Conservation (phyloP, 805 yeast species). For the Cyberlindnera americana region DNA sequence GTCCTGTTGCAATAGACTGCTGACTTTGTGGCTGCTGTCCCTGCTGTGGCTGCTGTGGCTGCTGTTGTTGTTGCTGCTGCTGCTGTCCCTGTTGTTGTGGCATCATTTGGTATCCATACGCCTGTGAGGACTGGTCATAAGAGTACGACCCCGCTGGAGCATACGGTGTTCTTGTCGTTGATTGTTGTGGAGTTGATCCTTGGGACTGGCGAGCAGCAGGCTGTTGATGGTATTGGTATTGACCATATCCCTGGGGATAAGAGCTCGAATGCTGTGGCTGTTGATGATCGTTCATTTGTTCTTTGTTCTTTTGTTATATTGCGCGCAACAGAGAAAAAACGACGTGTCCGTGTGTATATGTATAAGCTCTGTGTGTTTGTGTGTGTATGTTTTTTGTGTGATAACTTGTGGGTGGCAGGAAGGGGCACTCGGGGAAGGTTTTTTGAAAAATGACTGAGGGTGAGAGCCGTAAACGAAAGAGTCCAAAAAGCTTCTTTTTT, state of each 20-base stretch:
- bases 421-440: too few relatives aligned
- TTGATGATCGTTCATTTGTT: constrained; percentile 7
- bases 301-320: background rate
- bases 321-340: background rate
- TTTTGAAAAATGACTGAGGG: too few relatives aligned
- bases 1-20: constrained; percentile 5
- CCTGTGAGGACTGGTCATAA: constrained; percentile 10
- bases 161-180: constrained; percentile 6
- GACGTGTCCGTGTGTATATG: background rate
- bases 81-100: constrained; percentile 11
- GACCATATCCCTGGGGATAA: constrained; percentile 9
- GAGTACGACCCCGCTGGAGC: constrained; percentile 1
- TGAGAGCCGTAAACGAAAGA: too few relatives aligned
- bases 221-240: constrained; percentile 22
- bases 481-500: too few relatives aligned
- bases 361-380: background rate
- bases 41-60: constrained; percentile 1
- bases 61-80: constrained; percentile 5
- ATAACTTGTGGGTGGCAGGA: too few relatives aligned
- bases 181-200: constrained; percentile 2
- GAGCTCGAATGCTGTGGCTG: constrained; percentile 9
- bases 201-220: constrained; percentile 19
- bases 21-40: constrained; percentile 1
- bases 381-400: background rate
- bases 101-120: constrained; percentile 3